Evolutionary conservation across 345 rosid species (phyloP), one percentile per base, ranked within the genome.

Genomic region (Acer saccharum): DNA sequence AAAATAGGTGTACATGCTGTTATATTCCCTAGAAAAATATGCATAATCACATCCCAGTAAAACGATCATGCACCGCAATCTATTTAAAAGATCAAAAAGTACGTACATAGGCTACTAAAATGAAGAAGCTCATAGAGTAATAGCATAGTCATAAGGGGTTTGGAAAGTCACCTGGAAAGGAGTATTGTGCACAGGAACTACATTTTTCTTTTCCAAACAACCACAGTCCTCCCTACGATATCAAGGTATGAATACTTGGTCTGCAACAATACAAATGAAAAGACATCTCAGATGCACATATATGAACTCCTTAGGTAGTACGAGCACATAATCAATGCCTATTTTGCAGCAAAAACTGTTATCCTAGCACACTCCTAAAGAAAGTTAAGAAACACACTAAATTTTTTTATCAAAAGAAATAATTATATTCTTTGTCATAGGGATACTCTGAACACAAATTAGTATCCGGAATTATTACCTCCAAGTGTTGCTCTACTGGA

Each of bases 181-280:
- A 80, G 85, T 52, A 72, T 80, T 89, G 81, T 89, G 99, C 81
- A 85, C 87, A 27, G 98, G 98, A 76, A 93, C 94, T 6, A 84
- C 89, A 75, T 92, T 97, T 76, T 87, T 88, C 93, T 94, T 97
- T 81, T 94, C 96, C 85, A 97, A 83, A 94, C 98, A 69, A 93
- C 84, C 80, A 97, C 98, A 54, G 98, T 89, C 84, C 99, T 93
- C 81, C 98, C 98, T 77, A 97, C 94, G 17, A 91, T 93, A 88
- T 97, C 98, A 74, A 97, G 98, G 88, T 97, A 97, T 25, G 98
- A 89, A 79, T 90, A 97, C 82, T 97, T 97, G 80, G 84, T 90
- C 99, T 97, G 89, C 85, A 85, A 35, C 78, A 13, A 67, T 23
- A 71, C 21, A 71, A 63, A 77, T 68, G 39, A 58, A 10, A 68